A percentile compares a stretch with the other conserved stretches of the same genome.
Conservation (phyloP, 2,329 filamentous ascomycete genomes). For the Fusarium sp. region DNA sequence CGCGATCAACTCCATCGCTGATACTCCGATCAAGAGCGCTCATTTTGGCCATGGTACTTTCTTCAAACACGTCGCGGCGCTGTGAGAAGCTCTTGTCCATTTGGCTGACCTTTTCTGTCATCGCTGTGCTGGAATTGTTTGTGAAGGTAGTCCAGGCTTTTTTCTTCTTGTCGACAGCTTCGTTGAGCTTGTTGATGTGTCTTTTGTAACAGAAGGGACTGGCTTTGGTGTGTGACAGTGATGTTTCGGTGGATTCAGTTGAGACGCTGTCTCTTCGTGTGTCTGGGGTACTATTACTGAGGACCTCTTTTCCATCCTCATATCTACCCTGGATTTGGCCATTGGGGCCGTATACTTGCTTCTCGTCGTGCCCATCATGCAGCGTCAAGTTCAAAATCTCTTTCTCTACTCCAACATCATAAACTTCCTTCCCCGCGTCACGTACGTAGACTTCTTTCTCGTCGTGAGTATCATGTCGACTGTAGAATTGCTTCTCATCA, state of each 20-base stretch:
- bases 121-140: conserved; percentile 20
- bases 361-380: conserved; percentile 10
- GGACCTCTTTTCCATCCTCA: neutral
- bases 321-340: neutral
- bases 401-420: neutral
- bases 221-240: neutral
- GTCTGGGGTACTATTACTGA: neutral
- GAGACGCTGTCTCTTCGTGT: conserved; percentile 1
- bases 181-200: conserved; percentile 15
- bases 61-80: conserved; percentile 20
- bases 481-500: conserved; percentile 14
- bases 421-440: conserved; percentile 10
- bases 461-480: neutral
- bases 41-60: conserved; percentile 1
- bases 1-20: conserved; percentile 8
- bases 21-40: conserved; percentile 20
- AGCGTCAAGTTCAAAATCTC: conserved; percentile 7
- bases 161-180: conserved; percentile 35
- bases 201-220: conserved; percentile 3
- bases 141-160: conserved; percentile 26
- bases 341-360: conserved; percentile 13
- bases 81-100: conserved; percentile 20
- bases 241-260: neutral
- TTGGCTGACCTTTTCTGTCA: conserved; percentile 11
- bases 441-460: conserved; percentile 23